These are phyloP conservation scores for Diaporthe capsici DNA, from an alignment of 2,329 filamentous ascomycete species.

Conservation along the genomic window DNA sequence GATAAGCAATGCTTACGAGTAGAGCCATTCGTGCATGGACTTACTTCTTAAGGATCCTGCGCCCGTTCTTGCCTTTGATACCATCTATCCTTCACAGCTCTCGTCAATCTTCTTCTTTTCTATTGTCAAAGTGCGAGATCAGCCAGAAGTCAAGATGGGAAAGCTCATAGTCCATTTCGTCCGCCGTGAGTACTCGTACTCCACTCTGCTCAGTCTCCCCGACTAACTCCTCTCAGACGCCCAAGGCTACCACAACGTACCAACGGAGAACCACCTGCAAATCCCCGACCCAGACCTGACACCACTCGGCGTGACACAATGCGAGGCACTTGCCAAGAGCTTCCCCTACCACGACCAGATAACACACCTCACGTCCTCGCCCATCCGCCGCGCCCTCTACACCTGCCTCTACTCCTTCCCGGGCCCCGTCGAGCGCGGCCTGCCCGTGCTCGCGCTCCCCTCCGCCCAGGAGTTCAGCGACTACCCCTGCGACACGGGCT, in stretches of 20 bases:
- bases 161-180: neutral
- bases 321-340: neutral
- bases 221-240: neutral
- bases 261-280: neutral
- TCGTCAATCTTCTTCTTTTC: neutral
- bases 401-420: neutral
- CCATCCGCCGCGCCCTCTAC: neutral
- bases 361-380: neutral
- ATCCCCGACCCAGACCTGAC: neutral
- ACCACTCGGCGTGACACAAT: neutral
- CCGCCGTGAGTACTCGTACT: neutral
- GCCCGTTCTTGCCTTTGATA: neutral
- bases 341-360: neutral
- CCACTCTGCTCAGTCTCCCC: neutral
- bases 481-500: neutral
- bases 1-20: too few relatives aligned
- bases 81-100: neutral
- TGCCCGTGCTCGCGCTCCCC: neutral
- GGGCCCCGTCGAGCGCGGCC: neutral
- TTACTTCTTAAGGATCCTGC: neutral
- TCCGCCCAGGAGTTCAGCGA: conserved; percentile 4
- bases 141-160: neutral
- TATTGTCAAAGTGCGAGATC: neutral
- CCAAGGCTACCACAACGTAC: neutral
- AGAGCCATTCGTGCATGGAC: too few relatives aligned